A percentile compares a stretch with the other conserved stretches of the same genome.
These are phyloP conservation scores for Hibiscus tridactylites DNA, from an alignment of 345 rosid genomes.

Conservation along the genomic window DNA sequence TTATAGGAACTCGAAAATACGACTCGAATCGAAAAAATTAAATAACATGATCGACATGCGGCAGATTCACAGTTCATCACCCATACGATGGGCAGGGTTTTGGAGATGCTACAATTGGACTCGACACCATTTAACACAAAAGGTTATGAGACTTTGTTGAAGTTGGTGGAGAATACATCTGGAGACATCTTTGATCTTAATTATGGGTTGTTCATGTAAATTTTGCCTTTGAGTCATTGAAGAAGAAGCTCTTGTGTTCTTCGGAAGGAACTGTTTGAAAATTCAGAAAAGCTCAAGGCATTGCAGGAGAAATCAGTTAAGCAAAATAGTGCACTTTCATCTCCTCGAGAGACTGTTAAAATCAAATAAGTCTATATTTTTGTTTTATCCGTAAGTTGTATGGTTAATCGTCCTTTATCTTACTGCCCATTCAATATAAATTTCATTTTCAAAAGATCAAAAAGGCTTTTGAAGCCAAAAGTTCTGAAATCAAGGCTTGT, in stretches of 20 bases:
- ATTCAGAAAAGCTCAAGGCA: slow-evolving; percentile 17
- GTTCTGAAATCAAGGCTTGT: not conserved
- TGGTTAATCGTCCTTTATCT: not conserved
- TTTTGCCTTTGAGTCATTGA: slow-evolving; percentile 56
- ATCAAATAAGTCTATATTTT: not conserved
- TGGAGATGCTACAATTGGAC: slow-evolving; percentile 56
- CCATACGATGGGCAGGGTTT: slow-evolving; percentile 65
- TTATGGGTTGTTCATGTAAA: slow-evolving; percentile 70
- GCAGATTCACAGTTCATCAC: slow-evolving; percentile 85
- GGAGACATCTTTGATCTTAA: slow-evolving; percentile 82
- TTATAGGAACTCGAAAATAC: too few relatives aligned
- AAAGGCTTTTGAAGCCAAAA: not conserved
- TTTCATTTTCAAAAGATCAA: not conserved
- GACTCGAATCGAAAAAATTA: too few relatives aligned
- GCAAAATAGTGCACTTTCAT: slow-evolving; percentile 12
- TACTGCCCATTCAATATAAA: not conserved
- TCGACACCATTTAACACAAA: slow-evolving; percentile 59
- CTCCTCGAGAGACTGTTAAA: slow-evolving; percentile 10
- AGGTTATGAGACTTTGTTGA: slow-evolving; percentile 69
- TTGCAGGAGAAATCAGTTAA: slow-evolving; percentile 17
- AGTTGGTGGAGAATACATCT: slow-evolving; percentile 70
- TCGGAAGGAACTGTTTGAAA: slow-evolving; percentile 45
- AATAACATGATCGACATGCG: slow-evolving; percentile 77
- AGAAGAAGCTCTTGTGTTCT: slow-evolving; percentile 61
- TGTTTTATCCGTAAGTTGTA: not conserved